Base-by-base conservation (phyloP, 176 grass and related monocot species). In the Areca catechu region DNA sequence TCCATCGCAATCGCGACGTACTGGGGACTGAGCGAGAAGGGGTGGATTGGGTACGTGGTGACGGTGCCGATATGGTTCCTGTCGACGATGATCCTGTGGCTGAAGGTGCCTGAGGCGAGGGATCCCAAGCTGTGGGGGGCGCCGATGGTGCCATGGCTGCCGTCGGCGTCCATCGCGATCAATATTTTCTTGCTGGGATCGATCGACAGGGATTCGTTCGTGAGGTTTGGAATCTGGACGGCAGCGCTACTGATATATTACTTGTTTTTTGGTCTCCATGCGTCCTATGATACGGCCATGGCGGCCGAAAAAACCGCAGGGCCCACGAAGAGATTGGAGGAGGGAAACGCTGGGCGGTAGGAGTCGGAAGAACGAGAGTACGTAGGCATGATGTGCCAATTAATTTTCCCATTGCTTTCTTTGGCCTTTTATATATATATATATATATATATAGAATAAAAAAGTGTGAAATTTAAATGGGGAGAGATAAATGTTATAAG, bases 101-200 rank as follows among this genome's bases (percentile, higher is more conserved):
- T 23, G 12, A 48, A 25, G 49, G 69, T 83, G 21, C 80, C 80
- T 7, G 29, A 64, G 80, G 80, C 82, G 22, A 72, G 81, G 20
- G 21, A 64, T 4, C 81, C 85, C 2, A 70, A 47, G 78, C 53
- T 71, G 21, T 81, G 78, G 78, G 78, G 78, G 15, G 70, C 73
- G 50, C 69, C 70, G 16, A 20, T 74, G 49, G 78, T 81, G 19
- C 78, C 71, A 1, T 81, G 78, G 78, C 68, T 81, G 5, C 78
- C 78, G 52, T 81, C 71, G 16, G 24, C 27, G 43, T 81, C 78
- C 7, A 75, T 81, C 49, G 63, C 77, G 66, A 78, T 98, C 53
- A 98, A 92, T 62, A 43, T 98, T 12, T 98, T 98, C 75, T 71
- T 98, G 56, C 77, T 98, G 4, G 93, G 93, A 0, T 98, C 93